Evolutionary conservation across 2,329 filamentous ascomycete species (phyloP).

Genomic region (Aspergillus tanneri): DNA sequence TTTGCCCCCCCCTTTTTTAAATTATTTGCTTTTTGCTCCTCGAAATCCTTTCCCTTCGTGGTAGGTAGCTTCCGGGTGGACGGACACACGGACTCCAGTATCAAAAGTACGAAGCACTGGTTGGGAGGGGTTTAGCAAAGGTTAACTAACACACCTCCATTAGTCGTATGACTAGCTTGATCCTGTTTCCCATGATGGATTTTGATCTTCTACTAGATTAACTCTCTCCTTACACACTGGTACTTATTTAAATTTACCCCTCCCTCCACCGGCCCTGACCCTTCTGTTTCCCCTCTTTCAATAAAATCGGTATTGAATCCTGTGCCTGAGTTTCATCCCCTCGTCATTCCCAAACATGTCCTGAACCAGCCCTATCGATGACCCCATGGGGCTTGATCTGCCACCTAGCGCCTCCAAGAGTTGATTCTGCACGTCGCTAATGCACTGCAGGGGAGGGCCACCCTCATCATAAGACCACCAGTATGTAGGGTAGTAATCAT

Average conservation of each 20-base stretch:
- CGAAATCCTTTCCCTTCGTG: too few species aligned
- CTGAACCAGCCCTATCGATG: constrained; percentile 1
- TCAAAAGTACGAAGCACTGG: too few species aligned
- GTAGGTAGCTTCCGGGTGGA: too few species aligned
- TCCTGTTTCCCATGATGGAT: too few species aligned
- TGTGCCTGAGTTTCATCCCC: constrained; percentile 3
- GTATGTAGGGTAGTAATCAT: not conserved
- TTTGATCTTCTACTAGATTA: too few species aligned
- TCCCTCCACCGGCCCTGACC: not conserved
- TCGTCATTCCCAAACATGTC: not conserved
- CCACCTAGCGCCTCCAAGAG: not conserved
- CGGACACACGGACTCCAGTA: too few species aligned
- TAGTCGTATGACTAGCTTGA: too few species aligned
- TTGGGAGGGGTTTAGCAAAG: too few species aligned
- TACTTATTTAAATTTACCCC: too few species aligned
- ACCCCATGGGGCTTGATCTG: constrained; percentile 1
- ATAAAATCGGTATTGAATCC: not conserved
- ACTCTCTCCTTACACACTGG: too few species aligned
- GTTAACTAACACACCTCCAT: too few species aligned
- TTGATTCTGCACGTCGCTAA: constrained; percentile 3
- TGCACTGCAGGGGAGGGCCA: constrained; percentile 3
- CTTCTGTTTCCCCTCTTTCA: not conserved
- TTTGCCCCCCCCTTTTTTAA: not conserved
- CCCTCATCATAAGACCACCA: not conserved
- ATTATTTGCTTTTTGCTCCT: not conserved